Evolutionary conservation across 805 yeast species (phyloP), one percentile per base, ranked within the genome.

Genomic region (Barnettozyma botsteinii): DNA sequence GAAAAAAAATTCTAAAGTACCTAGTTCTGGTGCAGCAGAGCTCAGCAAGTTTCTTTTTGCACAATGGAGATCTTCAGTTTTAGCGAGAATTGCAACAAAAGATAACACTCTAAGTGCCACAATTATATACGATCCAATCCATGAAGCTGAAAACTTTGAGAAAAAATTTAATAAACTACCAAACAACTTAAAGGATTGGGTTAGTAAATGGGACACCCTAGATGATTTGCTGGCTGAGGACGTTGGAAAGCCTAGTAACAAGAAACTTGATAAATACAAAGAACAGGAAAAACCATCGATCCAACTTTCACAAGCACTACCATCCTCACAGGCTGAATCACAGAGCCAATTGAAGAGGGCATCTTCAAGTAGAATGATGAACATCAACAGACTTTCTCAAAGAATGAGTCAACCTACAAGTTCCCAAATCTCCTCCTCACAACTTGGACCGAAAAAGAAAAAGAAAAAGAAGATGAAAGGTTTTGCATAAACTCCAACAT

Each of bases 151-250:
- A 20, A 34, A 24, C 14, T 11, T 47, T 6, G 15, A 24, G 9
- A 15, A 25, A 22, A 30, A 31, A 31, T 6, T 25, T 20, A 20
- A 25, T 14, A 3, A 15, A 22, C 21, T 31, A 3, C 42, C 49
- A 20, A n/a, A 28, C 7, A 30, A 33, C 8, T 13, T 45, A 20
- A 35, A 33, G 28, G 31, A 36, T n/a, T 14, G 36, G 1, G 20
- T 50, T 4, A 46, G 43, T 11, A 39, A 35, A 5, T 55, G 59
- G 59, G 56, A 46, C n/a, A 31, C n/a, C n/a, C n/a, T n/a, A n/a
- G n/a, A 45, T 10, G 50, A 47, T 9, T 40, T 40, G 32, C 13
- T 5, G 9, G 38, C 41, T n/a, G 48, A 44, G n/a, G n/a, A n/a
- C n/a, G n/a, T n/a, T n/a, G n/a, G n/a, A n/a, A n/a, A n/a, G n/a